Conservation (phyloP, 1,284 basidiomycete genomes). For the Cryptococcus depauperatus region DNA sequence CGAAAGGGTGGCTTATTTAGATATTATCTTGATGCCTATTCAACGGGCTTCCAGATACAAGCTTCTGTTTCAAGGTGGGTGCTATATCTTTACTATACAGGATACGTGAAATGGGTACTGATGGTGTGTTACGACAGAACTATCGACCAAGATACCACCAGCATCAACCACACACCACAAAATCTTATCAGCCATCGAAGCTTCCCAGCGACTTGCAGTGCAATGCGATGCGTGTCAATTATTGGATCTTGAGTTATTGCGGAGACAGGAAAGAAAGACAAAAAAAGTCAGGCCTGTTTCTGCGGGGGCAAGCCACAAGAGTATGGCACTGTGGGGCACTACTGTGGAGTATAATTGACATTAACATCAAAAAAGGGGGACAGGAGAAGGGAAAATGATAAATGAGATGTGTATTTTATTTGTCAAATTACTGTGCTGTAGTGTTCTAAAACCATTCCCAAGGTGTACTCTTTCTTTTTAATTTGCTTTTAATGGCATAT, state of each 20-base stretch:
- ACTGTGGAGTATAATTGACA: too few relatives aligned
- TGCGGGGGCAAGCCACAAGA: slow-evolving; percentile 3
- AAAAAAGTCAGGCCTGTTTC: slow-evolving; percentile 9
- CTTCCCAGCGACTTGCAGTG: slow-evolving; percentile 5
- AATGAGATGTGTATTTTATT: too few relatives aligned
- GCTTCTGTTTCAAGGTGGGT: slow-evolving; percentile 23
- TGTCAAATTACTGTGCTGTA: too few relatives aligned
- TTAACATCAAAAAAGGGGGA: too few relatives aligned
- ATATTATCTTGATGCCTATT: slow-evolving; percentile 31
- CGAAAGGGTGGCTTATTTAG: slow-evolving; percentile 18
- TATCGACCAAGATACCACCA: slow-evolving; percentile 8
- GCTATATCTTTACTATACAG: too few relatives aligned
- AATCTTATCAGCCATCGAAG: slow-evolving; percentile 8
- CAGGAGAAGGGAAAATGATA: too few relatives aligned
- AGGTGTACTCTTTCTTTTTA: too few relatives aligned
- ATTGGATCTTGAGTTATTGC: slow-evolving; percentile 16
- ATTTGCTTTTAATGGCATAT: too few relatives aligned
- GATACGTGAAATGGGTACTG: too few relatives aligned
- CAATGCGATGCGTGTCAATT: slow-evolving; percentile 11
- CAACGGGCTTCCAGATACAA: slow-evolving; percentile 26
- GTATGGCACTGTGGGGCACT: background rate
- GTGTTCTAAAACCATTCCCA: too few relatives aligned
- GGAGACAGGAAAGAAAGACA: slow-evolving; percentile 7
- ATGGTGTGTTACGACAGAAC: too few relatives aligned
- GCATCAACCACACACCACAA: slow-evolving; percentile 7